A percentile compares a stretch with the other conserved stretches of the same genome.
phyloP scores from a whole-genome alignment of 371 early-diverging fungal species.

The Furculomyces boomerangus region DNA sequence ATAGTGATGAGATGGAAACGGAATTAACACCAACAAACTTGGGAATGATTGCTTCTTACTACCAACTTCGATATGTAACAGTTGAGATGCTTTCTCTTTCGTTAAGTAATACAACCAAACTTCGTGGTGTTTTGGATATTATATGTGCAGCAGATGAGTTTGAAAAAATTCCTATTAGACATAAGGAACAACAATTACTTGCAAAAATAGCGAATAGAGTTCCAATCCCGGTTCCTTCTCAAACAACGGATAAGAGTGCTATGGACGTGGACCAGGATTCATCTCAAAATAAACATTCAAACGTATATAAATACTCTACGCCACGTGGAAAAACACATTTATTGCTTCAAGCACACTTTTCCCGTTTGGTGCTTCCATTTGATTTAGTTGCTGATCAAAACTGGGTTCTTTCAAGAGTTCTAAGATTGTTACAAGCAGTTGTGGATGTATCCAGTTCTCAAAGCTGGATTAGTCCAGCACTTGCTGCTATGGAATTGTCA shows the following conservation, averaged over 20 bases:
- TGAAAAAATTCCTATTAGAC: conserved; percentile 76
- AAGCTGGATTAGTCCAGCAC: conserved; percentile 79
- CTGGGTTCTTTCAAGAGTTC: conserved; percentile 24
- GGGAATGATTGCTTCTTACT: conserved; percentile 95
- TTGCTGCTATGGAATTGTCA: conserved; percentile 85
- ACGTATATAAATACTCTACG: conserved; percentile 31
- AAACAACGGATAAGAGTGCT: background rate
- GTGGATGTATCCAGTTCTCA: conserved; percentile 88
- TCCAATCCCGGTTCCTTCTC: conserved; percentile 29
- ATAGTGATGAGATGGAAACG: conserved; percentile 43
- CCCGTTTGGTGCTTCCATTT: conserved; percentile 69
- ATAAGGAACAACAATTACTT: conserved; percentile 69
- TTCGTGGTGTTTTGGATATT: conserved; percentile 81
- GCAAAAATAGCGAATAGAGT: conserved; percentile 60
- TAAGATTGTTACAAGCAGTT: conserved; percentile 78
- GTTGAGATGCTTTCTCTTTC: conserved; percentile 84
- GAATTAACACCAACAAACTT: conserved; percentile 61
- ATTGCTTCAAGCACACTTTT: conserved; percentile 87
- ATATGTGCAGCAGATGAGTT: conserved; percentile 84
- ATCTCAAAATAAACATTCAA: conserved; percentile 5
- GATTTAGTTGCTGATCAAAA: conserved; percentile 81
- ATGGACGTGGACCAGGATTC: background rate
- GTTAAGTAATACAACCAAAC: conserved; percentile 63
- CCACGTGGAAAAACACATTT: conserved; percentile 81
- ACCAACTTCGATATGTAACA: conserved; percentile 82